Evolutionary conservation across 805 yeast species (phyloP).

Genomic region (Metschnikowia koreensis): DNA sequence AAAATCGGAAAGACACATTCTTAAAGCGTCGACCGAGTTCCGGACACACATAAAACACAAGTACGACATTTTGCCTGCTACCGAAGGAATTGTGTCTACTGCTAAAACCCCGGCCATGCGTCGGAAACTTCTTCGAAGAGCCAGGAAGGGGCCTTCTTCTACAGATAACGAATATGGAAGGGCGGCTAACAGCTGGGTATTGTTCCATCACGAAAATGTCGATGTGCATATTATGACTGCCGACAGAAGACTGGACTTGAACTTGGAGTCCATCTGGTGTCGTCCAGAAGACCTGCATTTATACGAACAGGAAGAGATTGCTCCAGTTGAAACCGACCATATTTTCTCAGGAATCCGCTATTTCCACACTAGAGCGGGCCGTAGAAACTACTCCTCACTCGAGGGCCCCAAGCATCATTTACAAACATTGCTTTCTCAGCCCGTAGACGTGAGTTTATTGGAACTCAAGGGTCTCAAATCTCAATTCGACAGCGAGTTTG

Average conservation of each 20-base stretch:
- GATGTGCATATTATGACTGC: conserved; percentile 71
- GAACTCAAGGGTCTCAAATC: conserved; percentile 1
- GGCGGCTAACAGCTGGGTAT: conserved; percentile 74
- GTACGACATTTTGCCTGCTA: conserved; percentile 39
- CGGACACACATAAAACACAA: conserved; percentile 54
- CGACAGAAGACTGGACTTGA: conserved; percentile 63
- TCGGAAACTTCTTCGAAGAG: conserved; percentile 47
- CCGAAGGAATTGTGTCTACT: conserved; percentile 72
- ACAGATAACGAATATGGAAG: conserved; percentile 57
- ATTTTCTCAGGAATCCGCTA: conserved; percentile 24
- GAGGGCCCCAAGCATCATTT: neutral
- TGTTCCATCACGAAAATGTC: conserved; percentile 71
- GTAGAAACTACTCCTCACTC: neutral
- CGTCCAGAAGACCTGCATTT: conserved; percentile 36
- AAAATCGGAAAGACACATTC: conserved; percentile 71
- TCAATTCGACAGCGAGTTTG: conserved; percentile 7
- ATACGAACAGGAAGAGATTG: conserved; percentile 19
- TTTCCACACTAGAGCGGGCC: conserved; percentile 38
- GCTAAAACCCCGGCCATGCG: conserved; percentile 43
- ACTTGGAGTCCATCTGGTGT: conserved; percentile 71
- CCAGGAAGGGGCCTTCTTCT: conserved; percentile 52
- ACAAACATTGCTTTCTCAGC: conserved; percentile 4
- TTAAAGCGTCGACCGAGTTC: conserved; percentile 63
- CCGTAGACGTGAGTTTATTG: neutral
- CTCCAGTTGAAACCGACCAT: conserved; percentile 20